A percentile compares a stretch with the other conserved stretches of the same genome.
Evolutionary conservation across 2,329 filamentous ascomycete genomes (phyloP).

Genomic region (Aaosphaeria arxii): DNA sequence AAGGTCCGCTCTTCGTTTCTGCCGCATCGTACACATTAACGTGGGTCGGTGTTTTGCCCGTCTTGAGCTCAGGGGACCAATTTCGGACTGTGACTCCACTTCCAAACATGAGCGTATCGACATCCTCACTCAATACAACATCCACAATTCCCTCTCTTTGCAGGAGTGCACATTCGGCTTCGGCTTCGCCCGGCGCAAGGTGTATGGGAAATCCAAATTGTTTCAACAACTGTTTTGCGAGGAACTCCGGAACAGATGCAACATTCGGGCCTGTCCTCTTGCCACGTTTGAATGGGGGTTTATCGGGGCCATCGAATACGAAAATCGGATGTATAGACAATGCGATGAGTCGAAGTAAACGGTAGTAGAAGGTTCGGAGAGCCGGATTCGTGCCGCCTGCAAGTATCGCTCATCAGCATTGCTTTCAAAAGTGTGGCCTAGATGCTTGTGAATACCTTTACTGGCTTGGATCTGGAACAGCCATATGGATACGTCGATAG

Average conservation of each 20-base stretch:
- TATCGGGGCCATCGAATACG: constrained; percentile 84
- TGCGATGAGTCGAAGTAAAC: constrained; percentile 72
- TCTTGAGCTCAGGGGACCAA: constrained; percentile 71
- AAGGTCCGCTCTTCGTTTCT: constrained; percentile 51
- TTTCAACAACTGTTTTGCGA: constrained; percentile 79
- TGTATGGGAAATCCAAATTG: constrained; percentile 83
- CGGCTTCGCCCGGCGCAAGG: constrained; percentile 88
- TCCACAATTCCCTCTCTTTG: constrained; percentile 71
- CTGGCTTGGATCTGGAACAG: constrained; percentile 89
- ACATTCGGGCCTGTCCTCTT: constrained; percentile 65
- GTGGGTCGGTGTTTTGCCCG: constrained; percentile 74
- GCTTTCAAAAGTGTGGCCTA: background rate
- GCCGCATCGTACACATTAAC: constrained; percentile 74
- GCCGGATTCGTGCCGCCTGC: constrained; percentile 83
- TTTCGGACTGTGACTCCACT: constrained; percentile 75
- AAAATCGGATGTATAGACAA: constrained; percentile 84
- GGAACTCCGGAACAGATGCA: constrained; percentile 65
- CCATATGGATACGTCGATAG: constrained; percentile 96
- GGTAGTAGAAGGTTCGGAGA: constrained; percentile 87
- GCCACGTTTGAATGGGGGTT: constrained; percentile 84
- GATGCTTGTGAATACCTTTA: constrained; percentile 50
- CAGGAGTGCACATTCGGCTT: constrained; percentile 89
- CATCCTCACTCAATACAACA: constrained; percentile 92
- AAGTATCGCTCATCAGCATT: background rate
- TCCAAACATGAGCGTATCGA: constrained; percentile 97